Evolutionary conservation across 805 yeast species (phyloP).

Genomic region (Blastobotrys americana): DNA sequence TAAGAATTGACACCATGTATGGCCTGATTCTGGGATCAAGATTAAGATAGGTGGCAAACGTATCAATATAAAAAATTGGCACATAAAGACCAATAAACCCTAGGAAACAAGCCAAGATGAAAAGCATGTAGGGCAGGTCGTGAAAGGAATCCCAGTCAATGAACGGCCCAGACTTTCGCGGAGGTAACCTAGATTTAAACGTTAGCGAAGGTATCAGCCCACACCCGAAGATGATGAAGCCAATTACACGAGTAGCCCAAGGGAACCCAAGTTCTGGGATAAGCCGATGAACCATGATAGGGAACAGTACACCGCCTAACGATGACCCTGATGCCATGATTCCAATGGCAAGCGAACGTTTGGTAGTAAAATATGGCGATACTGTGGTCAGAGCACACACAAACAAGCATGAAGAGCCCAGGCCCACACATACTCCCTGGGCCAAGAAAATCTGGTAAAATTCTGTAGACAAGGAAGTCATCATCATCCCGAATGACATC

Average conservation of each 20-base stretch:
- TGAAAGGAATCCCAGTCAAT: constrained; percentile 18
- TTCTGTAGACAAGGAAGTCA: constrained; percentile 31
- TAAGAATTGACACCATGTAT: constrained; percentile 28
- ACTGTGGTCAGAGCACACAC: constrained; percentile 39
- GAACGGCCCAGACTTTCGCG: constrained; percentile 20
- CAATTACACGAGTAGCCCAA: constrained; percentile 43
- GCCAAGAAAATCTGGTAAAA: constrained; percentile 46
- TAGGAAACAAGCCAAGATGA: constrained; percentile 17
- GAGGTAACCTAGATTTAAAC: constrained; percentile 24
- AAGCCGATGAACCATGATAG: constrained; percentile 39
- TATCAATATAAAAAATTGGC: constrained; percentile 30
- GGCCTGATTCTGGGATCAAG: constrained; percentile 20
- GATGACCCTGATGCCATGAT: constrained; percentile 45
- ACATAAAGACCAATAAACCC: constrained; percentile 37
- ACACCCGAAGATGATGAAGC: constrained; percentile 34
- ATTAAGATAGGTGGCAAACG: constrained; percentile 25
- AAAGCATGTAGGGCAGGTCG: constrained; percentile 19
- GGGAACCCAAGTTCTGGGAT: constrained; percentile 40
- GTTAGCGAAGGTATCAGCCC: constrained; percentile 20
- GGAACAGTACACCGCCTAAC: constrained; percentile 43
- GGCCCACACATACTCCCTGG: constrained; percentile 43
- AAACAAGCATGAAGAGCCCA: constrained; percentile 40
- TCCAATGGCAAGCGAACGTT: constrained; percentile 40
- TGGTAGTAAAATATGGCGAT: constrained; percentile 39
- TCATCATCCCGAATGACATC: constrained; percentile 27